Conservation (phyloP, 1,139 yeast species). For the Pichia sp. region DNA sequence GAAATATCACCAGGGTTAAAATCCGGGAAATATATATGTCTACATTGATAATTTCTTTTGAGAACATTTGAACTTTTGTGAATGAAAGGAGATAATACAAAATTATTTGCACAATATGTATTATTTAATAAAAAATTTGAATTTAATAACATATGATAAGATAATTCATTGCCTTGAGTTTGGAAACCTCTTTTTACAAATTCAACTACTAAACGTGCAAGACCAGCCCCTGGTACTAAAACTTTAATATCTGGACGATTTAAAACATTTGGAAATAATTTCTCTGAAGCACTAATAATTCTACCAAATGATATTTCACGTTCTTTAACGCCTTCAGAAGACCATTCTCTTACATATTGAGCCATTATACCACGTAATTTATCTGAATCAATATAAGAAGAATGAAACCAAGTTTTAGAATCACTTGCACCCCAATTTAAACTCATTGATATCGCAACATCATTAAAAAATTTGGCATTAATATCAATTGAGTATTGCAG, state of each 20-base stretch:
- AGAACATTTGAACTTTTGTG: constrained; percentile 46
- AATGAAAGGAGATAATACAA: constrained; percentile 48
- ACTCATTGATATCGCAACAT: constrained; percentile 44
- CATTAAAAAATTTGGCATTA: constrained; percentile 44
- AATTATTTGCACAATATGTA: constrained; percentile 35
- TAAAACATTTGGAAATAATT: constrained; percentile 37
- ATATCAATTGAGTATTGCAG: constrained; percentile 42
- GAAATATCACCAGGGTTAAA: constrained; percentile 37
- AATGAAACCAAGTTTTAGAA: constrained; percentile 26
- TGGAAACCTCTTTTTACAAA: constrained; percentile 60
- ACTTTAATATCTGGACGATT: constrained; percentile 40
- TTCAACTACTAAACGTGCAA: constrained; percentile 74
- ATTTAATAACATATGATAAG: constrained; percentile 71
- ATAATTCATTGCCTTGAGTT: constrained; percentile 82
- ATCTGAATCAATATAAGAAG: constrained; percentile 44
- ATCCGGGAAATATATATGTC: constrained; percentile 52
- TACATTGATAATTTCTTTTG: constrained; percentile 39
- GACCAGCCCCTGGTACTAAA: constrained; percentile 79
- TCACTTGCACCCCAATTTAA: constrained; percentile 47
- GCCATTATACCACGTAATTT: constrained; percentile 57
- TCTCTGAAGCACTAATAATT: constrained; percentile 41
- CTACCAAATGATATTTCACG: constrained; percentile 41
- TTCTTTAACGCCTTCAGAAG: constrained; percentile 52
- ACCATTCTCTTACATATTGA: constrained; percentile 76
- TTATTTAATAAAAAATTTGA: constrained; percentile 61